phyloP scores from a whole-genome alignment of 768 basidiomycete species.

The Clitopilus hobsonii region DNA sequence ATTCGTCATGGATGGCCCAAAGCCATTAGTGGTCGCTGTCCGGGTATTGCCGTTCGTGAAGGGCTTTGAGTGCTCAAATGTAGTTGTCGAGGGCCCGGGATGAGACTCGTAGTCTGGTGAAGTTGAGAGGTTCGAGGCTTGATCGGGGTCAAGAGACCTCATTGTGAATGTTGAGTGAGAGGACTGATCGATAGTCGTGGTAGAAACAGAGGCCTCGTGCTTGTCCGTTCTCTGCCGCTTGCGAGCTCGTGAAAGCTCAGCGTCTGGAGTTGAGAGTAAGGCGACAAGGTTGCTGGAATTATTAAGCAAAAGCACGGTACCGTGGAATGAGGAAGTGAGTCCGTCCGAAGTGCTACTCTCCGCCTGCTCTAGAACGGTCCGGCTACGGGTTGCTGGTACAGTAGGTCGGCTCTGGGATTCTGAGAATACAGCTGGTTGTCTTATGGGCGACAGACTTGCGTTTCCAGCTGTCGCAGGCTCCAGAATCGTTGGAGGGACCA shows the following conservation, averaged over 20 bases:
- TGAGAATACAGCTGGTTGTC: not conserved
- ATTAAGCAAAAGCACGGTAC: conserved; percentile 22
- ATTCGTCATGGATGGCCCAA: conserved; percentile 30
- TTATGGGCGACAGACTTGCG: not conserved
- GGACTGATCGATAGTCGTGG: conserved; percentile 27
- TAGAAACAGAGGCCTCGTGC: conserved; percentile 24
- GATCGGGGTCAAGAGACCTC: conserved; percentile 50
- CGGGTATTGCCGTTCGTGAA: conserved; percentile 42
- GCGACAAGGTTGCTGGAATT: conserved; percentile 9
- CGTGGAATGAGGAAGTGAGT: conserved; percentile 24
- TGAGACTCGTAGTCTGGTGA: conserved; percentile 38
- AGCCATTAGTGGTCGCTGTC: conserved; percentile 26
- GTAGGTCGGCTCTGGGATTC: not conserved
- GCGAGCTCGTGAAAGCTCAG: conserved; percentile 53
- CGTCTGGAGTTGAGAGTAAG: conserved; percentile 29
- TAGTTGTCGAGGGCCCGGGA: conserved; percentile 50
- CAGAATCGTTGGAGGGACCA: not conserved
- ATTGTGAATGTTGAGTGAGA: conserved; percentile 34
- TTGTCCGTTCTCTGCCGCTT: conserved; percentile 67
- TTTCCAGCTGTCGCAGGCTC: conserved; percentile 1
- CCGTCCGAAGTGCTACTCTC: conserved; percentile 17
- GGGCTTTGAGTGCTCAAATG: conserved; percentile 37
- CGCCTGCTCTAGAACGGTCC: conserved; percentile 16
- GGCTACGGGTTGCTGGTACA: conserved; percentile 8
- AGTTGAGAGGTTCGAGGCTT: conserved; percentile 36